Conservation (phyloP, 352 stramenopile species). For the Pythium brassicae region DNA sequence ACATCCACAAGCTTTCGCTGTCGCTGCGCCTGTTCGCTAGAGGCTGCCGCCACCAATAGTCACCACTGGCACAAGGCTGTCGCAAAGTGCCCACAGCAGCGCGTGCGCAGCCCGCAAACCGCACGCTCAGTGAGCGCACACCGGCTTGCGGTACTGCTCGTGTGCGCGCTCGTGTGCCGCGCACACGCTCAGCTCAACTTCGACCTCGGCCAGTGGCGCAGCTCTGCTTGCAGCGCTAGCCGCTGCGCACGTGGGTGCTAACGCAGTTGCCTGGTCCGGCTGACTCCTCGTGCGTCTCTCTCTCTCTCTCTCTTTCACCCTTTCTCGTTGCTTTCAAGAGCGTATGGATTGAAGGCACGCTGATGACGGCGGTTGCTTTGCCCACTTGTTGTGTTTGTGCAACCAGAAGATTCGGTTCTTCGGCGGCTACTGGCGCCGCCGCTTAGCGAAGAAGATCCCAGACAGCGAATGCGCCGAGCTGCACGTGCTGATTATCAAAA, state of each 20-base stretch:
- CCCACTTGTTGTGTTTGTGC: not conserved
- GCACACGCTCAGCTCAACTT: constrained; percentile 45
- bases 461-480: constrained; percentile 50
- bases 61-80: constrained; percentile 34
- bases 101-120: constrained; percentile 5
- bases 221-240: constrained; percentile 58
- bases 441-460: constrained; percentile 49
- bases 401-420: constrained; percentile 68
- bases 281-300: constrained; percentile 59
- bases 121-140: constrained; percentile 9
- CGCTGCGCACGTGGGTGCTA: constrained; percentile 45
- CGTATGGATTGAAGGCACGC: not conserved
- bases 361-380: not conserved
- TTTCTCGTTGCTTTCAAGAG: not conserved
- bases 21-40: too few relatives aligned
- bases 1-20: too few relatives aligned
- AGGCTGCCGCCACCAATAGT: constrained; percentile 36
- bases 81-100: constrained; percentile 17
- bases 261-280: constrained; percentile 65
- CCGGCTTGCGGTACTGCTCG: constrained; percentile 21
- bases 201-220: constrained; percentile 58
- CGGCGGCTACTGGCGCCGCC: constrained; percentile 65
- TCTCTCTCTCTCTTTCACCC: constrained; percentile 6
- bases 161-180: constrained; percentile 38
- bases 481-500: constrained; percentile 48